Percentiles rank a stretch among this genome's conserved stretches.
Conservation (phyloP, 2,329 filamentous ascomycete species). For the Huntiella omanensis region DNA sequence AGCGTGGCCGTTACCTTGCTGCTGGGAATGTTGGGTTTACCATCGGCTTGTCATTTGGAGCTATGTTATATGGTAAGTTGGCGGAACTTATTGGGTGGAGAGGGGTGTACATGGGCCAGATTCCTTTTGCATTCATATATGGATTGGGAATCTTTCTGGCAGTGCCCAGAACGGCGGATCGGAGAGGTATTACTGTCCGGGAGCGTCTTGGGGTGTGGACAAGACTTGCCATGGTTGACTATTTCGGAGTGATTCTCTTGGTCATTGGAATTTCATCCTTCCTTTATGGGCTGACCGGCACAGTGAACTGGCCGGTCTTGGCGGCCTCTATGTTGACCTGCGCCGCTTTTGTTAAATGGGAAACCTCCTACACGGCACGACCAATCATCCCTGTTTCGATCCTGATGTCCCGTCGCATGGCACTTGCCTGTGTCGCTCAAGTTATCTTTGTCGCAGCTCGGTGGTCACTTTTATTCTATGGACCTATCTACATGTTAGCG, state of each 20-base stretch:
- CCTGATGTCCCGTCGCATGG: conserved; percentile 48
- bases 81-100: conserved; percentile 35
- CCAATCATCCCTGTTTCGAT: conserved; percentile 59
- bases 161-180: conserved; percentile 29
- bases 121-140: conserved; percentile 41
- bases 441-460: conserved; percentile 64
- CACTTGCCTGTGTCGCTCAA: conserved; percentile 56
- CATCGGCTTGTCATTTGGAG: conserved; percentile 50
- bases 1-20: conserved; percentile 55
- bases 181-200: neutral
- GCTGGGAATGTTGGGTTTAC: conserved; percentile 57
- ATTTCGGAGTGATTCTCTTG: conserved; percentile 49
- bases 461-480: conserved; percentile 66
- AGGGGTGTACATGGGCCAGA: conserved; percentile 54
- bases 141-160: conserved; percentile 45
- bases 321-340: conserved; percentile 34
- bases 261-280: conserved; percentile 50
- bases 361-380: conserved; percentile 42
- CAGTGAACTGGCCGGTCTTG: conserved; percentile 40
- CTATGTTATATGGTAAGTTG: conserved; percentile 48
- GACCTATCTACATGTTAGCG: conserved; percentile 61
- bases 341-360: conserved; percentile 39
- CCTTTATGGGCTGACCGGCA: conserved; percentile 49
- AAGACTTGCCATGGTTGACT: conserved; percentile 53
- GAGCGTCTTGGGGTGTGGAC: conserved; percentile 13